Base-by-base conservation (phyloP, 2,329 filamentous ascomycete genomes). In the Trichoderma atrobrunneum region DNA sequence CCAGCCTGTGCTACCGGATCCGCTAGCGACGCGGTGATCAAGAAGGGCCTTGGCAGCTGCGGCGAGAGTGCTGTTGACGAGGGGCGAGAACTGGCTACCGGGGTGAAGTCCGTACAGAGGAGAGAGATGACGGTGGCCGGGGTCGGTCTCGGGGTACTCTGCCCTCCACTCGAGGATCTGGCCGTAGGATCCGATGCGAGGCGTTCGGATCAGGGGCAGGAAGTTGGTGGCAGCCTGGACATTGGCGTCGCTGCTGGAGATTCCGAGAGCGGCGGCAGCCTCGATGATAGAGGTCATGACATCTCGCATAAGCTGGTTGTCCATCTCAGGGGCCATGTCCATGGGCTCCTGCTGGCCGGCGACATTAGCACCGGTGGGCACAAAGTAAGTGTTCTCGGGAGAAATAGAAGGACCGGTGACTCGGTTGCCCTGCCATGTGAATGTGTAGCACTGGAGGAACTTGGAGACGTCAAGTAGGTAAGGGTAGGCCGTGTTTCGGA, bases 21-120 rank as follows among this genome's bases (percentile, higher is more conserved):
- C 83, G 16, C 80, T 75, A n/a, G 78, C 74, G 8, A 79, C 81
- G n/a, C 78, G 81, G 4, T 76, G 72, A 21, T 77, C 73, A 2
- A 78, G 76, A 0, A 79, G 77, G 1, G 80, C 79, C 1, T 80
- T 80, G 1, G 77, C 77, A 1, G 77, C 75, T 36, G 57, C 56
- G 60, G 59, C 64, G 14, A 72, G 71, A 16, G 71, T 72, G 34
- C 28, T 39, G 60, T 70, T 72, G 48, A 72, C 65, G 18, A 76
- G 70, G 4, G 74, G 74, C 3, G 75, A 72, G 43, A 75, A 74
- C 30, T 74, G 73, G 16, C 79, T 77, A 0, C 83, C 82, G 0
- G 85, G 85, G 69, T 84, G 82, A 10, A 86, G 79, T 3, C 81
- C 84, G 75, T 83, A 85, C 1, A 86, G 77, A 70, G 84, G 84